Conservation (phyloP, 805 yeast genomes). For the Spathaspora sp. region DNA sequence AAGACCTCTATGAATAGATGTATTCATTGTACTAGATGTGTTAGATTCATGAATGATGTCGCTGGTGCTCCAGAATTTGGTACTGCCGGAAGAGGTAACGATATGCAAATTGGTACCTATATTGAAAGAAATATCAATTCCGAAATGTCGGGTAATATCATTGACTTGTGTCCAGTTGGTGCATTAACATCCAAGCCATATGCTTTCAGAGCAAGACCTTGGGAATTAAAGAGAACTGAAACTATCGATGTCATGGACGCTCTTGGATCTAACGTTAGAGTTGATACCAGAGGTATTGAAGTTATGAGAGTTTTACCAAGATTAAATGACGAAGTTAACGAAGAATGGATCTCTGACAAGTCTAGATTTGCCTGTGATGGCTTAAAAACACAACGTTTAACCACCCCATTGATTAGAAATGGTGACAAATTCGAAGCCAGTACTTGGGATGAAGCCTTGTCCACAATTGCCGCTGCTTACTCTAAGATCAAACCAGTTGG, state of each 20-base stretch:
- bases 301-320: slow-evolving; percentile 86
- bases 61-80: slow-evolving; percentile 94
- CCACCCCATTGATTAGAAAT: slow-evolving; percentile 70
- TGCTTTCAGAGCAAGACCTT: slow-evolving; percentile 89
- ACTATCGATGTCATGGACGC: slow-evolving; percentile 82
- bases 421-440: slow-evolving; percentile 70
- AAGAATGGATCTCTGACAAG: slow-evolving; percentile 90
- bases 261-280: slow-evolving; percentile 76
- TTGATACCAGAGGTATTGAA: slow-evolving; percentile 82
- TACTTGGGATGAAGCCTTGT: slow-evolving; percentile 84
- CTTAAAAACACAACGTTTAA: slow-evolving; percentile 78
- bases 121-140: slow-evolving; percentile 80
- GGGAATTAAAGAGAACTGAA: slow-evolving; percentile 90
- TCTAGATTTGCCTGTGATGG: slow-evolving; percentile 85
- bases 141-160: slow-evolving; percentile 81
- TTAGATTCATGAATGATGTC: slow-evolving; percentile 82
- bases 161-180: slow-evolving; percentile 89
- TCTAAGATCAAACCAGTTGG: slow-evolving; percentile 53
- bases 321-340: slow-evolving; percentile 80
- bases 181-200: slow-evolving; percentile 88
- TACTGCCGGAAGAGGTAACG: slow-evolving; percentile 86
- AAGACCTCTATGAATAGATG: slow-evolving; percentile 92
- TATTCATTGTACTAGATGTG: slow-evolving; percentile 90
- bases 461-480: slow-evolving; percentile 63
- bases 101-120: slow-evolving; percentile 87